Conservation (phyloP, 352 stramenopile species). For the Phytophthora pseudosyringae region DNA sequence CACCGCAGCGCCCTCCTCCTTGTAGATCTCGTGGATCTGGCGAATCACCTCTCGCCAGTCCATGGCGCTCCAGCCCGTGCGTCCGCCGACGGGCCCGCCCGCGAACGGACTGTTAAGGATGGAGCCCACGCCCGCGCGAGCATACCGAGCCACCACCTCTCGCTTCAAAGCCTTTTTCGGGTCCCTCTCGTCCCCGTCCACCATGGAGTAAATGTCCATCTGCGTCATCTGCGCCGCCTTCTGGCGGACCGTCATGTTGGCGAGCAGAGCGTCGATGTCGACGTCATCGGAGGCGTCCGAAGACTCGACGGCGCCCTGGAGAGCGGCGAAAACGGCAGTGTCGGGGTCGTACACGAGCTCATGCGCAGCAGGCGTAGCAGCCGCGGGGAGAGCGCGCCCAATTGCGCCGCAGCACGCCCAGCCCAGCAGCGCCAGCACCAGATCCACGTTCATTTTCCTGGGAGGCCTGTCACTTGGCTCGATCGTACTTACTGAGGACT, state of each 20-base stretch:
- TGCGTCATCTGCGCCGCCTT: conserved; percentile 92
- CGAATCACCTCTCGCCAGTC: conserved; percentile 71
- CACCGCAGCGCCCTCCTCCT: conserved; percentile 52
- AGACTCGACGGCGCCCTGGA: background rate
- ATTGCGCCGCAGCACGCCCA: conserved; percentile 10
- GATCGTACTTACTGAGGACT: conserved; percentile 22
- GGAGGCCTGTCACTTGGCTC: conserved; percentile 12
- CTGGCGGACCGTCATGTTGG: conserved; percentile 58
- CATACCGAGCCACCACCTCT: conserved; percentile 62
- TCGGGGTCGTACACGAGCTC: conserved; percentile 32
- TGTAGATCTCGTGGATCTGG: conserved; percentile 79
- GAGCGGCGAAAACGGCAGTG: conserved; percentile 16
- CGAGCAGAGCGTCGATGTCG: conserved; percentile 27
- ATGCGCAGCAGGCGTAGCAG: conserved; percentile 1
- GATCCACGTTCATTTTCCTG: conserved; percentile 44
- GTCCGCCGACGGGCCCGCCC: conserved; percentile 46
- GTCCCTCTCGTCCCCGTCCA: conserved; percentile 61
- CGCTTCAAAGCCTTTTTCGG: conserved; percentile 57
- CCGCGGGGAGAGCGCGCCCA: background rate
- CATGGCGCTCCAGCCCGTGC: conserved; percentile 66
- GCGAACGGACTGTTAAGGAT: conserved; percentile 87
- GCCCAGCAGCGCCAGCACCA: conserved; percentile 19
- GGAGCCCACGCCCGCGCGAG: conserved; percentile 80
- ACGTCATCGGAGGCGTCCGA: conserved; percentile 1
- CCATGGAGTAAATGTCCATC: conserved; percentile 89